Evolutionary conservation across 345 rosid genomes (phyloP), one percentile per base, ranked within the genome.

Genomic region (Pugionium dolabratum): DNA sequence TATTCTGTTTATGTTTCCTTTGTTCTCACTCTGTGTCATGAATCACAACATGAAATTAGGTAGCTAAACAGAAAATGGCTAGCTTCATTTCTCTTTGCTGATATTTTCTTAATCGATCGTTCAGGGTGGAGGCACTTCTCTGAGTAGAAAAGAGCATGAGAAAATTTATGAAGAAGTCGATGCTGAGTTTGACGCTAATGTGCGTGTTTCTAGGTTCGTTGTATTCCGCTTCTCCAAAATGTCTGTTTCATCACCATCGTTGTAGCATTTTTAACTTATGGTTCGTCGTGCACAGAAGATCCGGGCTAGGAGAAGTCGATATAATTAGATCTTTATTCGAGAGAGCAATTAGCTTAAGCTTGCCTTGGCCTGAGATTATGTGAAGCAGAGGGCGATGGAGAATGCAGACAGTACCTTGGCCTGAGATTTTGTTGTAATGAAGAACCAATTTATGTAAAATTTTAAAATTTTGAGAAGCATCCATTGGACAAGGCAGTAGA

Each of bases 341-440:
- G 79, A 90, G 96, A 55, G 96, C 97, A 54, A 85, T 75, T 52
- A 88, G 88, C 75, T 79, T 88, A 81, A 94, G 92, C 79, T 84
- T 94, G 33, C 87, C 89, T n/a, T n/a, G n/a, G n/a, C n/a, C n/a
- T n/a, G n/a, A n/a, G 86, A 86, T 70, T 77, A 76, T 18, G 97
- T 90, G 66, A 90, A 86, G 72, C 86, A 56, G 70, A 93, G 85
- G 72, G 98, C 98, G 1, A 83, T 85, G 87, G 89, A 86, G 58
- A 88, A 90, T 18, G 96, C 84, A 1, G 36, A 34, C 36, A 34
- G 36, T 34, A 5, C 36, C 36, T 34, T 34, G 36, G 36, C 5
- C 36, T 34, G 36, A 34, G 36, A 34, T 34, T 34, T 34, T 34
- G 36, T 3, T 34, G 36, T 34, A 34, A 34, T 2, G 5, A 34